phyloP scores from a whole-genome alignment of 2,329 filamentous ascomycete genomes.

The Hymenoscyphus scutula region DNA sequence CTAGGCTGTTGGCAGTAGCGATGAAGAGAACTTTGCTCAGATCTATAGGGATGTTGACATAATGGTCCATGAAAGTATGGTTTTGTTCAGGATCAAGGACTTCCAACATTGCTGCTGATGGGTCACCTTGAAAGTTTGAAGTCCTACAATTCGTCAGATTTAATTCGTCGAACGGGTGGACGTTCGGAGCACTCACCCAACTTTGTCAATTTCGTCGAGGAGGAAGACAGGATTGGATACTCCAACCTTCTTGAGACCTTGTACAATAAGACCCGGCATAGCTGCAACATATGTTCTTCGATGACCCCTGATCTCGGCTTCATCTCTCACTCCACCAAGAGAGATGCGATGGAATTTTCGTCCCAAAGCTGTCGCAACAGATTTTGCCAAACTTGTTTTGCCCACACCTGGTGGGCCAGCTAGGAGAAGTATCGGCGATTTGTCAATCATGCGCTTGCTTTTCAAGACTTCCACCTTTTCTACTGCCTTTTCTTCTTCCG shows the following conservation, averaged over 20 bases:
- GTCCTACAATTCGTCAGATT: constrained; percentile 44
- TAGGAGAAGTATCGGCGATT: constrained; percentile 90
- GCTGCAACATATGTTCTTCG: constrained; percentile 94
- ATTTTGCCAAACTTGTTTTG: constrained; percentile 93
- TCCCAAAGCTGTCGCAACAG: constrained; percentile 85
- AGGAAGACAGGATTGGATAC: constrained; percentile 94
- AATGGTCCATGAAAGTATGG: constrained; percentile 90
- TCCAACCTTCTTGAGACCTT: constrained; percentile 90
- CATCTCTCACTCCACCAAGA: constrained; percentile 89
- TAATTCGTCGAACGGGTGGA: not conserved
- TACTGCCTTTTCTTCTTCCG: constrained; percentile 54
- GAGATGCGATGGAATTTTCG: constrained; percentile 97
- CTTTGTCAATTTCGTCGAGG: constrained; percentile 97
- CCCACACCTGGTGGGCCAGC: constrained; percentile 92
- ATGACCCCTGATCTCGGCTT: constrained; percentile 95
- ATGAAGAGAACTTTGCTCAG: constrained; percentile 97
- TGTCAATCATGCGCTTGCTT: constrained; percentile 84
- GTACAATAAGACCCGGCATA: constrained; percentile 96
- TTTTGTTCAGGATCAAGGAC: constrained; percentile 98
- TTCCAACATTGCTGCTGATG: constrained; percentile 95
- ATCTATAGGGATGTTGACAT: constrained; percentile 92
- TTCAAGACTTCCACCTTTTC: constrained; percentile 70
- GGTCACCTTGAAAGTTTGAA: constrained; percentile 90
- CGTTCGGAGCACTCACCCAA: constrained; percentile 47
- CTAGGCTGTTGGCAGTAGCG: constrained; percentile 90